Conservation (phyloP, 305 asterid species). For the Fraxinus paxiana region DNA sequence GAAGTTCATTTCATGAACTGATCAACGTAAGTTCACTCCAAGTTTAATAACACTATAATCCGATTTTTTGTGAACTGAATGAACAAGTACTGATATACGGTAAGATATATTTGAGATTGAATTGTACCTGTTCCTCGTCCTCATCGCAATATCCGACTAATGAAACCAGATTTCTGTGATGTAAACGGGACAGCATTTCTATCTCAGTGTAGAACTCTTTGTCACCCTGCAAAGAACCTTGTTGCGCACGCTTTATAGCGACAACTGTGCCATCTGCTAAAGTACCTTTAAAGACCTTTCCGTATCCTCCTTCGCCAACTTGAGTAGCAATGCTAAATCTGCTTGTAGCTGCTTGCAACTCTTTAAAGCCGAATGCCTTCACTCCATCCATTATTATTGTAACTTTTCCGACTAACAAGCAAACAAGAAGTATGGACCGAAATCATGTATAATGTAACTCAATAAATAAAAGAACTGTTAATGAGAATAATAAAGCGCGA, state of each 20-base stretch:
- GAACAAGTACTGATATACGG: neutral
- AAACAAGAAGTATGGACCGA: neutral
- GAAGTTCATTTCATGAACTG: neutral
- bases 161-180: constrained; percentile 50
- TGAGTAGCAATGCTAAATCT: constrained; percentile 30
- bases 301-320: constrained; percentile 54
- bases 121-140: constrained; percentile 40
- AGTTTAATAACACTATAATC: neutral
- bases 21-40: neutral
- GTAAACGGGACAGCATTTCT: constrained; percentile 45
- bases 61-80: neutral
- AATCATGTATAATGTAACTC: neutral
- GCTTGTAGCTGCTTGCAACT: constrained; percentile 34
- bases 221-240: constrained; percentile 48
- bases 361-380: constrained; percentile 43
- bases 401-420: constrained; percentile 29
- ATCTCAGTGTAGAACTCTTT: constrained; percentile 54
- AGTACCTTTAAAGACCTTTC: constrained; percentile 48
- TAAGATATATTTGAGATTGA: neutral
- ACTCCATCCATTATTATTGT: constrained; percentile 47
- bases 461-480: neutral
- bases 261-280: constrained; percentile 34
- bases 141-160: constrained; percentile 52
- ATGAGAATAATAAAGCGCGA: neutral
- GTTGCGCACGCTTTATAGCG: constrained; percentile 50